Evolutionary conservation across 345 rosid genomes (phyloP), one percentile per base, ranked within the genome.

Genomic region (Durio zibethinus): DNA sequence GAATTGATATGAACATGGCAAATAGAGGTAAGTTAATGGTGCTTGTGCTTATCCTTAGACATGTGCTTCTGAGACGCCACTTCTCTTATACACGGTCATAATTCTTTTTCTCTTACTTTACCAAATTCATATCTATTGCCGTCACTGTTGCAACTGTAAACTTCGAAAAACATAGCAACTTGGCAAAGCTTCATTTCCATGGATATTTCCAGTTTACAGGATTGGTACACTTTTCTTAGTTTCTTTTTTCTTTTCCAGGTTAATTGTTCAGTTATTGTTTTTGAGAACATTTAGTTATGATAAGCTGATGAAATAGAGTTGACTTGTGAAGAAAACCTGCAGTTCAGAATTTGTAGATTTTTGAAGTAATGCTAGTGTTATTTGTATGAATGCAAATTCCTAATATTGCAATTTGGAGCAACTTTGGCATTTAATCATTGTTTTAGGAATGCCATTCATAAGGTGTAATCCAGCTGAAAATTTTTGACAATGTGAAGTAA

Each of bases 41-140:
- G 18, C 18, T 18, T 71, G 10, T 20, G 7, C 59, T 70, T 70
- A 31, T 15, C 56, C 48, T 68, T 33, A n/a, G 4, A 31, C 61
- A 31, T 31, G 23, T 31, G 33, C 20, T 50, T 52, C 74, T 50
- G 74, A 71, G 74, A 71, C 57, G 60, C 4, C 74, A 70, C 23
- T 70, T 18, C 74, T 10, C 62, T 57, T 57, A 57, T 57, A 25
- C 62, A n/a, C n/a, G n/a, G n/a, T n/a, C n/a, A n/a, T n/a, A n/a
- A n/a, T 56, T 56, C 6, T 11, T 25, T 52, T 52, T 52, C 21
- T 52, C 57, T 52, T 52, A 43, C 73, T 43, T 25, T 25, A 68
- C 54, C 35, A 1, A 67, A 68, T 43, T 27, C 57, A 25, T 40
- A 27, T 25, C 11, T 23, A 12, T 6, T 25, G 21, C 47, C 38